phyloP scores from a whole-genome alignment of 805 yeast genomes.

The Candida piceae region DNA sequence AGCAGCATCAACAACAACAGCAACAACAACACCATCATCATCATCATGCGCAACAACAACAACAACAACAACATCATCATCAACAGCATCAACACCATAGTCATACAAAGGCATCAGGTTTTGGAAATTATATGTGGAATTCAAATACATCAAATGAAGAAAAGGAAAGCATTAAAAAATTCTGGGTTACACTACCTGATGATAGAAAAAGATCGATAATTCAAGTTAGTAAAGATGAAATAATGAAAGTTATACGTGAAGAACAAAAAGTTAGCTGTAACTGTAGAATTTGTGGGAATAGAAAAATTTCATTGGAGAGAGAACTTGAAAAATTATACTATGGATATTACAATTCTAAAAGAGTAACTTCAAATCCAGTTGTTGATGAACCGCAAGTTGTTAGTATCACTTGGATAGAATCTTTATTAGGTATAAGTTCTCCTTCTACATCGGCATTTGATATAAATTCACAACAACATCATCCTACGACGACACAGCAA shows the following conservation, averaged over 20 bases:
- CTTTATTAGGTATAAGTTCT: conserved; percentile 25
- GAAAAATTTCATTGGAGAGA: conserved; percentile 63
- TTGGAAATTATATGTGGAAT: no score
- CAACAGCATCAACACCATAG: background rate
- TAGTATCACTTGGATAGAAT: conserved; percentile 22
- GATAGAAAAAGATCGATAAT: conserved; percentile 57
- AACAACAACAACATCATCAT: background rate
- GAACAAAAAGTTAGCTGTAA: conserved; percentile 57
- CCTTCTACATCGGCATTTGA: no score
- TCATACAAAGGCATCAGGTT: no score
- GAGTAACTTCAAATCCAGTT: conserved; percentile 29
- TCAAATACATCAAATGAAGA: conserved; percentile 42
- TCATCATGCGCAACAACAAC: conserved; percentile 1
- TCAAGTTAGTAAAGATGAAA: conserved; percentile 62
- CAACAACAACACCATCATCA: background rate
- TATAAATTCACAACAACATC: no score
- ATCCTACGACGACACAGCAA: no score
- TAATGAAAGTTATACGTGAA: conserved; percentile 57
- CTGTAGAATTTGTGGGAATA: conserved; percentile 75
- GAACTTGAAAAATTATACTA: conserved; percentile 74
- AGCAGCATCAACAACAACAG: conserved; percentile 4
- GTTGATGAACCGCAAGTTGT: conserved; percentile 33
- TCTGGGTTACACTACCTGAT: conserved; percentile 65
- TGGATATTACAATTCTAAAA: conserved; percentile 48
- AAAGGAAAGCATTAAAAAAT: conserved; percentile 43